Conservation (phyloP, 257 asterid species). For the Primulina huaijiensis region DNA sequence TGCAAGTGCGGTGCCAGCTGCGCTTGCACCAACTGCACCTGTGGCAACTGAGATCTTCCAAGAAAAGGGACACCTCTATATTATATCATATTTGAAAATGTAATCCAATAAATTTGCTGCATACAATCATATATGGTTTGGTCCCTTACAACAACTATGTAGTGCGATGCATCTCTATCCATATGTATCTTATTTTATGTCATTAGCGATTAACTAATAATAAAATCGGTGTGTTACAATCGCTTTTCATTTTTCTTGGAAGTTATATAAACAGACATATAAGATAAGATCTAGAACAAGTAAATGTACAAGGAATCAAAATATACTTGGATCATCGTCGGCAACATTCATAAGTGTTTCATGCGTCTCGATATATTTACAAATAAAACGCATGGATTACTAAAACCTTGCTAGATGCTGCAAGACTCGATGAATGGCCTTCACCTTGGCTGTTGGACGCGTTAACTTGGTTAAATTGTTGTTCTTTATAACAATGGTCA, state of each 20-base stretch:
- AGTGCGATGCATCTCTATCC: neutral
- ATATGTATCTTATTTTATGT: neutral
- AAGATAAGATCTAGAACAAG: neutral
- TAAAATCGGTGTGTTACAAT: constrained; percentile 9
- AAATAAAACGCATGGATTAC: neutral
- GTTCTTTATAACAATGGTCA: no score
- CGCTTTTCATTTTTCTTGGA: neutral
- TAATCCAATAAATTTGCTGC: constrained; percentile 15
- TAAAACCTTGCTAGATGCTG: neutral
- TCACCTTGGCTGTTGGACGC: neutral
- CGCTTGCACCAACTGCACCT: constrained; percentile 57
- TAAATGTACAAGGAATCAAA: neutral
- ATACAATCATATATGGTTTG: neutral
- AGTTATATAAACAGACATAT: neutral
- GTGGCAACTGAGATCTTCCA: constrained; percentile 39
- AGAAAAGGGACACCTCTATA: neutral
- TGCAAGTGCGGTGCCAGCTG: constrained; percentile 77
- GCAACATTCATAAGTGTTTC: neutral
- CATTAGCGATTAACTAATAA: neutral
- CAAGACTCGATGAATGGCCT: neutral
- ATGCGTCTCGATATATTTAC: neutral
- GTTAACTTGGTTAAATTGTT: no score
- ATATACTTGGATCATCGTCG: neutral
- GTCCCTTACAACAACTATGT: constrained; percentile 8
- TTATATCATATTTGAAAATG: neutral